Evolutionary conservation across 768 basidiomycete species (phyloP), one percentile per base, ranked within the genome.

Genomic region (Lenzites betulinus): DNA sequence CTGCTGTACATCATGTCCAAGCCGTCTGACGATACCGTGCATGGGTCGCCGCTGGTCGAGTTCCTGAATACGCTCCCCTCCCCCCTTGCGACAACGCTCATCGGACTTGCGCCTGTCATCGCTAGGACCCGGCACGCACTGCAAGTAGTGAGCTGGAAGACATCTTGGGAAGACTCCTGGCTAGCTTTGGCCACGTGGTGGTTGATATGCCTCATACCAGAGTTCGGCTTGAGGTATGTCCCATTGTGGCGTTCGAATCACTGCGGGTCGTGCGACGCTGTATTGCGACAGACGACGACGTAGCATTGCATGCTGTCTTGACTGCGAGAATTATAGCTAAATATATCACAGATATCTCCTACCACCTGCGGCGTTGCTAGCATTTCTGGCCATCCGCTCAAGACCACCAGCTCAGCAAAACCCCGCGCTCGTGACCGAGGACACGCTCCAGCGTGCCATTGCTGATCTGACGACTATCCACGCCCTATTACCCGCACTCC

Each of bases 101-200:
- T 92, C 42, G 78, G 78, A 12, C 84, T 91, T 56, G 82, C 83
- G 0, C 87, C 88, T 0, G 64, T 73, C 41, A 77, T 92, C 25
- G 73, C 81, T 26, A 58, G 64, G 20, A 33, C 80, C 9, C 77
- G 84, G 13, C 74, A 75, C 57, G 33, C 72, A 0, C 69, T 79
- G 2, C 80, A 89, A 67, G 71, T 86, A 1, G 30, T 83, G 33
- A 81, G 78, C 64, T 93, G 91, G 89, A 75, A 78, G 39, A 68
- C 78, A 0, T 41, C 76, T 12, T 83, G 81, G 79, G 81, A 86
- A 66, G 82, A 90, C 53, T 80, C 84, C 52, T 88, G 81, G 77
- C 81, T 95, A 3, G 71, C 81, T 1, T 75, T 96, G 44, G 88
- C 81, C 0, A 70, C 71, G 1, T 95, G 91, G 91, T 95, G 93